These are phyloP conservation scores for Zygotorulaspora chibaensis DNA, from an alignment of 805 yeast genomes.

Conservation along the genomic window DNA sequence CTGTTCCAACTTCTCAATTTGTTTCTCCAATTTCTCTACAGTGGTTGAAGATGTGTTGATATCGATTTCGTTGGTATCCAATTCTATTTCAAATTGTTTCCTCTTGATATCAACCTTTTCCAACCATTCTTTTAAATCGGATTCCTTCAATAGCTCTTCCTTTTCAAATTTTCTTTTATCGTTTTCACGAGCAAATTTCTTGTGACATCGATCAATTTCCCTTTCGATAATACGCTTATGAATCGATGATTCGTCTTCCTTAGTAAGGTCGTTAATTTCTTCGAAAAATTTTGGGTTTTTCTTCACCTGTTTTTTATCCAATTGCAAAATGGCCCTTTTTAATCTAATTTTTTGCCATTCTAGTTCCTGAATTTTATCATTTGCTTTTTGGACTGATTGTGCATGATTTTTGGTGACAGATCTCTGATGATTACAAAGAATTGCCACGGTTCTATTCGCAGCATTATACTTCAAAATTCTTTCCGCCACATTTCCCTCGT, in stretches of 20 bases:
- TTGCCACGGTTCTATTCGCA: slow-evolving; percentile 93
- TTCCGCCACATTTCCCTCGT: slow-evolving; percentile 82
- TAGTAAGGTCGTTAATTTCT: slow-evolving; percentile 61
- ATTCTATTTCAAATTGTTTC: slow-evolving; percentile 52
- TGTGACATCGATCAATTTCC: slow-evolving; percentile 59
- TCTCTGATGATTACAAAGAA: slow-evolving; percentile 94
- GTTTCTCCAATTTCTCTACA: slow-evolving; percentile 67
- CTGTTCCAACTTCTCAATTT: slow-evolving; percentile 66
- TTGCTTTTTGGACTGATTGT: slow-evolving; percentile 70
- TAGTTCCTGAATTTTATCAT: slow-evolving; percentile 72
- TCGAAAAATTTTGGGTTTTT: slow-evolving; percentile 57
- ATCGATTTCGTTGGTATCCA: slow-evolving; percentile 54
- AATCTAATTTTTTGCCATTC: slow-evolving; percentile 76
- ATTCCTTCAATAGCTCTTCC: slow-evolving; percentile 49
- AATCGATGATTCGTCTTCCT: slow-evolving; percentile 58
- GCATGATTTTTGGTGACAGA: slow-evolving; percentile 85
- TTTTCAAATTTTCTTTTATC: slow-evolving; percentile 63
- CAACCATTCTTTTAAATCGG: slow-evolving; percentile 56
- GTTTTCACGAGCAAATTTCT: slow-evolving; percentile 70
- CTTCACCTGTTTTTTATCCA: slow-evolving; percentile 51
- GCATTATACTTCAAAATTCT: slow-evolving; percentile 86
- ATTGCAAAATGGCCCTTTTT: slow-evolving; percentile 62
- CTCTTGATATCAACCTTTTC: slow-evolving; percentile 50
- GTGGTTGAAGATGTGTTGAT: slow-evolving; percentile 45
- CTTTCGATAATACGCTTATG: slow-evolving; percentile 57